Percentiles rank a stretch among this genome's conserved stretches.
phyloP scores from a whole-genome alignment of 176 grass and related monocot species.

The Raddia guianensis region DNA sequence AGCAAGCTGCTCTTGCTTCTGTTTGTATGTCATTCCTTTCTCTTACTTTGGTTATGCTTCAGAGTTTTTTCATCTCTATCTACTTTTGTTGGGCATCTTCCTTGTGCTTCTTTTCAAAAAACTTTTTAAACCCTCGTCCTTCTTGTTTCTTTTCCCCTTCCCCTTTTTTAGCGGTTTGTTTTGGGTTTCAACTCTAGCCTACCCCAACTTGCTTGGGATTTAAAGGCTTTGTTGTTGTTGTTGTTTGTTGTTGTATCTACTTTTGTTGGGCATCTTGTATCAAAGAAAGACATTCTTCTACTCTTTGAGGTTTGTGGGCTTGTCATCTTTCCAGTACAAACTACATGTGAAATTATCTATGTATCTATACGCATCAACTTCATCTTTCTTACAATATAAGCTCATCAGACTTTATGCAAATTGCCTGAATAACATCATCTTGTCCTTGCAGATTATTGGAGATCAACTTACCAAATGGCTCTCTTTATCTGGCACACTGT shows the following conservation, averaged over 20 bases:
- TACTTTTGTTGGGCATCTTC: conserved; percentile 41
- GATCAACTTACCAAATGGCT: conserved; percentile 60
- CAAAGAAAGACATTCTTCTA: conserved; percentile 46
- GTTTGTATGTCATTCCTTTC: conserved; percentile 9
- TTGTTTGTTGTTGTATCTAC: too few relatives aligned
- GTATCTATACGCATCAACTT: not conserved
- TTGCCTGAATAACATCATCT: not conserved
- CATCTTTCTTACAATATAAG: conserved; percentile 14
- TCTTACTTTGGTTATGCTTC: conserved; percentile 43
- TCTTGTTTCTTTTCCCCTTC: too few relatives aligned
- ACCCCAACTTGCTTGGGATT: too few relatives aligned
- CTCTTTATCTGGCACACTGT: conserved; percentile 37
- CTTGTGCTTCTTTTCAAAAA: too few relatives aligned
- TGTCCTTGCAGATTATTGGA: conserved; percentile 52
- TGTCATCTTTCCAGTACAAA: conserved; percentile 26
- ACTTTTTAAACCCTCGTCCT: too few relatives aligned
- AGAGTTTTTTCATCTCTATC: conserved; percentile 53
- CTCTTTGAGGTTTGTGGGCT: conserved; percentile 70
- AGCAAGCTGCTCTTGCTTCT: conserved; percentile 1
- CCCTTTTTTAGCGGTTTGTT: too few relatives aligned
- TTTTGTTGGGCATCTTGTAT: conserved; percentile 38
- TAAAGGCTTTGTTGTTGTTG: too few relatives aligned
- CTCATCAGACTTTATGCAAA: conserved; percentile 6
- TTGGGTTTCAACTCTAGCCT: too few relatives aligned
- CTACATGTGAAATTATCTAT: not conserved